Evolutionary conservation across 2,329 filamentous ascomycete species (phyloP), one percentile per base, ranked within the genome.

Genomic region (Diaporthe helianthi): DNA sequence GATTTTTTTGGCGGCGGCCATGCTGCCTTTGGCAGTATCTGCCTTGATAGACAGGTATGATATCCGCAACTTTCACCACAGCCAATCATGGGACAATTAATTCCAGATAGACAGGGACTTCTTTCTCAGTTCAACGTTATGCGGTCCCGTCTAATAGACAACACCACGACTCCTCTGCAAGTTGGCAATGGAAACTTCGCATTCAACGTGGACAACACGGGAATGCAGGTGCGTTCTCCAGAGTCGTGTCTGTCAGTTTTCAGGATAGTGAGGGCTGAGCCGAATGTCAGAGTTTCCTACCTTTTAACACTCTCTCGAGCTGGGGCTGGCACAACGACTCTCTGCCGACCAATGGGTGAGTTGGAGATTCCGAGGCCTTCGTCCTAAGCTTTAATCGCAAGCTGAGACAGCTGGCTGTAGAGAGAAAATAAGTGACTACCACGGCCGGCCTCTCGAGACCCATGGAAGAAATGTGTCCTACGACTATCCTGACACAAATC

Each of bases 121-220:
- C 44, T 63, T 36, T 49, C 58, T 2, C 58, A 36, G n/a, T 63
- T 63, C 44, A 63, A 63, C n/a, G 44, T 63, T 12, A 13, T 63
- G 5, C 58, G 58, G 4, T 24, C 29, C n/a, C 49, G 12, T n/a
- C 44, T 69, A 6, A 61, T 69, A 26, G 52, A 49, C 26, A 69
- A 69, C 15, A n/a, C n/a, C 19, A 78, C 77, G 1, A 77, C 76
- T 5, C 75, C 76, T 9, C 61, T 77, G 15, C 83, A 84, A 73
- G 78, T 84, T 2, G 82, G 82, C 17, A 84, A 84, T 70, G 83
- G 83, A 9, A 79, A 83, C 60, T 83, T 84, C 58, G 83, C 82
- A 15, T 84, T 84, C 67, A 82, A 82, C 9, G 78, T 77, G 13
- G 82, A 84, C 71, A 75, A 84, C 33, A 84, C 83, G 0, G 83